phyloP scores from a whole-genome alignment of 768 basidiomycete genomes.

The Lentinula aciculospora region DNA sequence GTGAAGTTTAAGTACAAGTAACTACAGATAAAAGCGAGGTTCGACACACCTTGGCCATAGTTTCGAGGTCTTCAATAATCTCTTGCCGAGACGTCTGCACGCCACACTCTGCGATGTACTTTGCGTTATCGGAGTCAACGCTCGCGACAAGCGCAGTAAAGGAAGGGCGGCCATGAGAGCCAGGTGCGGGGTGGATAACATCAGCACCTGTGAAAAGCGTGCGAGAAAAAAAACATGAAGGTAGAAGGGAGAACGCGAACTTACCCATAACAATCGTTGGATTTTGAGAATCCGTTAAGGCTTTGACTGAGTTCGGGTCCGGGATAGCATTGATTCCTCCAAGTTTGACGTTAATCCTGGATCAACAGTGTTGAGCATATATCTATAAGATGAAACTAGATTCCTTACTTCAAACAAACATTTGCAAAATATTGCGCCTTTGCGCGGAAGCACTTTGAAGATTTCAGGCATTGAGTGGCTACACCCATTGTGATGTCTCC shows the following conservation, averaged over 20 bases:
- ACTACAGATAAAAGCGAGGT: background rate
- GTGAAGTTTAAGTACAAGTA: background rate
- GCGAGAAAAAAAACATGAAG: background rate
- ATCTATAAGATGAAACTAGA: background rate
- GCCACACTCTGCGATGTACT: slow-evolving; percentile 56
- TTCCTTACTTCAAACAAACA: slow-evolving; percentile 65
- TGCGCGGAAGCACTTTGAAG: slow-evolving; percentile 56
- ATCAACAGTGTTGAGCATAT: background rate
- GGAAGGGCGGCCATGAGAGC: slow-evolving; percentile 72
- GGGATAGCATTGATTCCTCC: slow-evolving; percentile 82
- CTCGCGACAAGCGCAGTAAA: slow-evolving; percentile 79
- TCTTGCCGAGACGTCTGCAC: slow-evolving; percentile 69
- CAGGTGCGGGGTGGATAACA: slow-evolving; percentile 80
- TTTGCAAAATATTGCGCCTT: slow-evolving; percentile 80
- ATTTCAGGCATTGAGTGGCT: slow-evolving; percentile 75
- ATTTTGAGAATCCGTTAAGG: slow-evolving; percentile 61
- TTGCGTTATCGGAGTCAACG: slow-evolving; percentile 70
- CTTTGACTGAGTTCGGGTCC: slow-evolving; percentile 57
- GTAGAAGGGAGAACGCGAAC: slow-evolving; percentile 7
- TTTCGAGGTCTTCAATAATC: slow-evolving; percentile 66
- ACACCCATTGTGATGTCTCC: slow-evolving; percentile 72
- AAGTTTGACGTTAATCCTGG: slow-evolving; percentile 77
- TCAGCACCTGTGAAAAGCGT: slow-evolving; percentile 52
- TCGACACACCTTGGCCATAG: slow-evolving; percentile 52
- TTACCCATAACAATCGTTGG: slow-evolving; percentile 79